These are phyloP conservation scores for Alternaria consortialis DNA, from an alignment of 2,329 filamentous ascomycete species.

Conservation along the genomic window DNA sequence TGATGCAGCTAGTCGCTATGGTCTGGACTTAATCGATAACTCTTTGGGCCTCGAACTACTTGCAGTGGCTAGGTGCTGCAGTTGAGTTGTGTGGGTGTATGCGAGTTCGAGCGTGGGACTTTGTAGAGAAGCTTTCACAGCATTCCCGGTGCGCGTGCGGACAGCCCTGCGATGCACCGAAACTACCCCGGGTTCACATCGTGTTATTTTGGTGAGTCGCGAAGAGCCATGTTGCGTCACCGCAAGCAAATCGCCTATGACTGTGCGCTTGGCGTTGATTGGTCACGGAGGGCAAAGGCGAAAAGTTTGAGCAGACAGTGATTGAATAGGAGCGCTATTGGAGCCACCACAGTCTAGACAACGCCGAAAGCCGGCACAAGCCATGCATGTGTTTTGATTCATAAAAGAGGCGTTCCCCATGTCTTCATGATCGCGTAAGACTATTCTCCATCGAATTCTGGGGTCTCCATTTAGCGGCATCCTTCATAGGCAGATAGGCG, in stretches of 20 bases:
- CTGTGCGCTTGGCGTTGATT: constrained; percentile 26
- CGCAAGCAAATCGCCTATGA: constrained; percentile 17
- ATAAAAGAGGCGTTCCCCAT: constrained; percentile 15
- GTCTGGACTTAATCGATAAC: constrained; percentile 12
- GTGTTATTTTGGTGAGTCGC: constrained; percentile 10
- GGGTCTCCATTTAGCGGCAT: constrained; percentile 15
- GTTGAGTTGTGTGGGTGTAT: neutral
- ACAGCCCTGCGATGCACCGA: constrained; percentile 4
- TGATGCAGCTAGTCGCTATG: constrained; percentile 16
- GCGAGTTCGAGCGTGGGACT: neutral
- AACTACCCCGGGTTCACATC: neutral
- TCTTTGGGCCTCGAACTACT: constrained; percentile 20
- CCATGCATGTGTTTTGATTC: constrained; percentile 3
- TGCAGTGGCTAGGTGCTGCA: constrained; percentile 10
- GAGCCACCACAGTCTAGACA: constrained; percentile 7
- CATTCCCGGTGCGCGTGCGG: neutral
- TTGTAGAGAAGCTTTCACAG: neutral
- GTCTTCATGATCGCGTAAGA: constrained; percentile 6
- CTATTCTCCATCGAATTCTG: constrained; percentile 8
- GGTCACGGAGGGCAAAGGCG: constrained; percentile 18
- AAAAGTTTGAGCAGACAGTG: constrained; percentile 19
- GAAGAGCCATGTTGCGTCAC: constrained; percentile 15
- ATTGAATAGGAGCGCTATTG: constrained; percentile 18
- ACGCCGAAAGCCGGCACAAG: constrained; percentile 5
- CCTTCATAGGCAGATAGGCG: constrained; percentile 9